A percentile compares a stretch with the other conserved stretches of the same genome.
Evolutionary conservation across 148 eudicot genomes (phyloP).

Genomic region (Rhododendron kiyosumense): DNA sequence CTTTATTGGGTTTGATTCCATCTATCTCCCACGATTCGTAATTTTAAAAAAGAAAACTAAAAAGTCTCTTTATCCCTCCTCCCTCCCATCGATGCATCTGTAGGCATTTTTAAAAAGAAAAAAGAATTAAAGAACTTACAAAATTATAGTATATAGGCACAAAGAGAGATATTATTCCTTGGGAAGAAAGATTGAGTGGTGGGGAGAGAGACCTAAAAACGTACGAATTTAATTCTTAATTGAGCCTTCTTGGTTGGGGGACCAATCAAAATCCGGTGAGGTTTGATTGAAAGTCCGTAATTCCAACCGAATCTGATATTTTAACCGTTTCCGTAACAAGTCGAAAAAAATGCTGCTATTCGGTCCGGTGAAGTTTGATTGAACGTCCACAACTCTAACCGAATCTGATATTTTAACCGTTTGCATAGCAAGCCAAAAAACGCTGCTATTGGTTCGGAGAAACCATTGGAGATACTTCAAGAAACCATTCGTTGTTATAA

Average conservation of each 20-base stretch:
- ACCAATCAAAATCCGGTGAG: neutral
- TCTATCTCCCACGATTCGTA: neutral
- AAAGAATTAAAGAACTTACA: neutral
- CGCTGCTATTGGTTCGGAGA: neutral
- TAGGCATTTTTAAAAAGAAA: neutral
- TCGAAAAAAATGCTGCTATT: too few species aligned
- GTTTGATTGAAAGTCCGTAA: neutral
- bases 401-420: neutral
- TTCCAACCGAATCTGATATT: neutral
- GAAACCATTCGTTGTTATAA: neutral
- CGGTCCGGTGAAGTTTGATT: neutral
- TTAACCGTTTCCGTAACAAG: neutral
- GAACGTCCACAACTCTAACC: neutral
- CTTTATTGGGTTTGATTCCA: neutral
- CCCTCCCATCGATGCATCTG: neutral
- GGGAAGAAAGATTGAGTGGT: neutral
- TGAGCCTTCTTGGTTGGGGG: neutral
- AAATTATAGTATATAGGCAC: neutral
- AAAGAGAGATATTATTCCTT: neutral
- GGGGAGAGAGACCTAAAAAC: neutral
- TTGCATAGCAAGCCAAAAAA: neutral
- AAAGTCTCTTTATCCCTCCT: neutral
- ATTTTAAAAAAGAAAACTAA: neutral
- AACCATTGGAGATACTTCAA: neutral
- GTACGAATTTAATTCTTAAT: neutral